Evolutionary conservation across 1,139 yeast species (phyloP), one percentile per base, ranked within the genome.

Genomic region (Candida dubliniensis): DNA sequence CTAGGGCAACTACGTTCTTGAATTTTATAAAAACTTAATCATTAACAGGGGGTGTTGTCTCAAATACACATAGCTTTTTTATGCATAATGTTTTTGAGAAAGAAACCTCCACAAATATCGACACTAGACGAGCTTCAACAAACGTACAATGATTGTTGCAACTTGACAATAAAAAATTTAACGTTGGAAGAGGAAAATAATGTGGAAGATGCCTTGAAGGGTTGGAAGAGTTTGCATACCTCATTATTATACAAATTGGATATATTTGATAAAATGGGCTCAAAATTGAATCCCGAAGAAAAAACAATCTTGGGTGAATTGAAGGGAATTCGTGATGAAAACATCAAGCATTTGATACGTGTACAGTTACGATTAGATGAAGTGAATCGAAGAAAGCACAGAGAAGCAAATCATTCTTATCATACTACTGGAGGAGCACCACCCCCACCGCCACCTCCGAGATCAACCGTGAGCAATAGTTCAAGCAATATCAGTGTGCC

Each of bases 191-290:
- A 84, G 48, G 66, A 70, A 15, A 69, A 74, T 33, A 70, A 75
- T 15, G 63, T 71, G 41, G 78, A 73, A 44, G 79, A 74, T 15
- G 87, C 91, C 1, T 63, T 82, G 26, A 78, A 76, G 52, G 90
- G 90, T 2, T 85, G 91, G 91, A 83, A 81, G 54, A 71, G 82
- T 8, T 63, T 85, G 14, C 87, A 82, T 51, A 81, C 87, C 1
- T 74, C 78, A 42, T 69, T 82, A 9, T 67, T 81, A 42, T 79
- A 69, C 58, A 79, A 79, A 53, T 63, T 83, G 36, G 86, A 82
- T 32, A 54, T 67, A 11, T 72, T 84, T 44, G 85, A 82, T 41
- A 76, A 74, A 47, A 62, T 64, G 10, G 59, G 66, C 8, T 44
- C 57, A 25, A 69, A 67, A 47, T 53, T 72, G 43, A 51, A 65